Conservation (phyloP, 345 rosid species). For the Pugionium dolabratum region DNA sequence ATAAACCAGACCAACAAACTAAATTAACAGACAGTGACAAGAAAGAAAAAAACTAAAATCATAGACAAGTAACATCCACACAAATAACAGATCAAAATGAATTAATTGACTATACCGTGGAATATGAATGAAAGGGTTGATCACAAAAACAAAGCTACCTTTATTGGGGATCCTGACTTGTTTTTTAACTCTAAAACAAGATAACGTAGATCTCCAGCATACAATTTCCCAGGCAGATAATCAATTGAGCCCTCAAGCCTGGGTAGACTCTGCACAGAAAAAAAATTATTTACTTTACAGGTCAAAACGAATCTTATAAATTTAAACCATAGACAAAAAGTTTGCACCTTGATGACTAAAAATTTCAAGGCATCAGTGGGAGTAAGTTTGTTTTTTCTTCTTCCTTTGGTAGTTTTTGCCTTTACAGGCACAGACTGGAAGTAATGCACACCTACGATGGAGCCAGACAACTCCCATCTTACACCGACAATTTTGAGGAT, state of each 20-base stretch:
- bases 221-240: constrained; percentile 61
- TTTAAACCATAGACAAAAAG: constrained; percentile 9
- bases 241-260: constrained; percentile 77
- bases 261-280: constrained; percentile 65
- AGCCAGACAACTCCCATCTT: constrained; percentile 88
- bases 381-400: constrained; percentile 54
- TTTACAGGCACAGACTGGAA: constrained; percentile 54
- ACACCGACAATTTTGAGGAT: constrained; percentile 80
- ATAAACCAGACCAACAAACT: constrained; percentile 20
- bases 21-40: neutral
- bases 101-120: constrained; percentile 1
- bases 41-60: constrained; percentile 9
- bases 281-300: constrained; percentile 18
- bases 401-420: constrained; percentile 55
- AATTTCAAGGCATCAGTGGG: constrained; percentile 62
- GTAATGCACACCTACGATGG: constrained; percentile 65
- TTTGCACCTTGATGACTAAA: constrained; percentile 78
- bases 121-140: constrained; percentile 27
- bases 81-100: neutral
- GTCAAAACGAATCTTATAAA: constrained; percentile 25
- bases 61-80: constrained; percentile 26
- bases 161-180: constrained; percentile 65
- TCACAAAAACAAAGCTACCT: constrained; percentile 51
- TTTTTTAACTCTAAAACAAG: constrained; percentile 77
- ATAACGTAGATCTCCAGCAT: constrained; percentile 74